Conservation (phyloP, 257 asterid species). For the Rauvolfia tetraphylla region DNA sequence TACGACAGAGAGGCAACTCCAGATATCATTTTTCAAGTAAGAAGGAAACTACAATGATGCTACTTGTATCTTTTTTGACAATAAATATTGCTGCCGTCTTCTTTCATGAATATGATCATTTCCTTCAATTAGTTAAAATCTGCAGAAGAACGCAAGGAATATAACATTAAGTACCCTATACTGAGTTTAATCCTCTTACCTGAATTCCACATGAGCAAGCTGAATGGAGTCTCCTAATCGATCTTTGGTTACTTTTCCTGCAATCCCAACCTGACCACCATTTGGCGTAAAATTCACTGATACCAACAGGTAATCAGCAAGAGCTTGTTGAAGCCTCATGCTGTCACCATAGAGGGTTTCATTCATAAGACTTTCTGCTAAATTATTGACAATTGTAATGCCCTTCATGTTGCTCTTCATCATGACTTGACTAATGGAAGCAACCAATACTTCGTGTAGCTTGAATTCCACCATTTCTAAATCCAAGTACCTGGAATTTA, state of each 20-base stretch:
- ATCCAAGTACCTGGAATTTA: slow-evolving; percentile 62
- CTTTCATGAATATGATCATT: no score
- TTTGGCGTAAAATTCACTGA: slow-evolving; percentile 60
- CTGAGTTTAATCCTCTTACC: slow-evolving; percentile 32
- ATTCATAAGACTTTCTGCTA: slow-evolving; percentile 40
- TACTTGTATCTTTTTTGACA: background rate
- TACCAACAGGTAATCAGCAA: slow-evolving; percentile 64
- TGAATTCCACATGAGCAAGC: slow-evolving; percentile 79
- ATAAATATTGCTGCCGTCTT: background rate
- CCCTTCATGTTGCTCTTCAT: slow-evolving; percentile 74
- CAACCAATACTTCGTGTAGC: slow-evolving; percentile 69
- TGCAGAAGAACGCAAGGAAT: background rate
- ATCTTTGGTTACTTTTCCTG: slow-evolving; percentile 57
- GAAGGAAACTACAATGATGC: background rate
- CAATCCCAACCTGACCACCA: slow-evolving; percentile 64
- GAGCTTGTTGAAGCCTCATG: slow-evolving; percentile 82
- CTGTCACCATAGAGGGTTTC: slow-evolving; percentile 80
- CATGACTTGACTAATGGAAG: slow-evolving; percentile 88
- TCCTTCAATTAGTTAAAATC: background rate
- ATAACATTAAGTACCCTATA: background rate
- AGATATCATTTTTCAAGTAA: no score
- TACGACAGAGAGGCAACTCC: background rate
- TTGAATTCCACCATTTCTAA: slow-evolving; percentile 91
- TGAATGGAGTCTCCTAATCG: slow-evolving; percentile 69
- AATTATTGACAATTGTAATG: slow-evolving; percentile 51